Conservation (phyloP, 2,329 filamentous ascomycete genomes). For the Arthrobotrys pseudoclavata region DNA sequence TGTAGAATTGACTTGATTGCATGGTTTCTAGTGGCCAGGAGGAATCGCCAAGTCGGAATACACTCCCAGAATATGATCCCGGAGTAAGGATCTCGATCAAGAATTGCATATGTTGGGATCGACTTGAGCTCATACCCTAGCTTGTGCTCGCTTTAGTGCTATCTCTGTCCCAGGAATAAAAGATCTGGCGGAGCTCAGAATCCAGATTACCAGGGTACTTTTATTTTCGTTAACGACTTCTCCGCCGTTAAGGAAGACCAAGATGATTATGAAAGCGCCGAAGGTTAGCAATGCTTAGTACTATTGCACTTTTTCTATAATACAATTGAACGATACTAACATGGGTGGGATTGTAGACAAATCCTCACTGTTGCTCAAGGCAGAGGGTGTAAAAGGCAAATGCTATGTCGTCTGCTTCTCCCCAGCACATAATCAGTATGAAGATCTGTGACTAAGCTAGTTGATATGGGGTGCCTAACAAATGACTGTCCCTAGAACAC, state of each 20-base stretch:
- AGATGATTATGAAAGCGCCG: conserved; percentile 75
- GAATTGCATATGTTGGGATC: conserved; percentile 20
- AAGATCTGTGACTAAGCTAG: not conserved
- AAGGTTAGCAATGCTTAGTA: conserved; percentile 26
- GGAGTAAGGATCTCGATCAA: conserved; percentile 68
- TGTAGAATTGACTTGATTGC: not conserved
- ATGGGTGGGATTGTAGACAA: conserved; percentile 56
- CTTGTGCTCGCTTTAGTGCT: conserved; percentile 74
- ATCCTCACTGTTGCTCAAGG: conserved; percentile 81
- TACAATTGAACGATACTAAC: conserved; percentile 9
- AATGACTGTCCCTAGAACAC: conserved; percentile 70
- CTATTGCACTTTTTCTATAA: no score
- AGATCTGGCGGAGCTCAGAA: conserved; percentile 89
- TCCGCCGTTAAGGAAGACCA: conserved; percentile 96
- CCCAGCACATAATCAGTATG: conserved; percentile 80
- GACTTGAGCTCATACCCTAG: conserved; percentile 20
- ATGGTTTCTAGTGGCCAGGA: conserved; percentile 76
- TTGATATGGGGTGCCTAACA: conserved; percentile 5
- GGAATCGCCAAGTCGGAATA: conserved; percentile 77
- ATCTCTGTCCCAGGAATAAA: conserved; percentile 91
- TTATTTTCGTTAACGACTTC: conserved; percentile 97
- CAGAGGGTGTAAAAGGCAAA: conserved; percentile 89
- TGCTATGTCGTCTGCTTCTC: conserved; percentile 98
- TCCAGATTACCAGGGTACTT: conserved; percentile 86
- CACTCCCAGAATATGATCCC: conserved; percentile 84